phyloP scores from a whole-genome alignment of 495 filamentous ascomycete species.

The Hypoxylon fuscum region DNA sequence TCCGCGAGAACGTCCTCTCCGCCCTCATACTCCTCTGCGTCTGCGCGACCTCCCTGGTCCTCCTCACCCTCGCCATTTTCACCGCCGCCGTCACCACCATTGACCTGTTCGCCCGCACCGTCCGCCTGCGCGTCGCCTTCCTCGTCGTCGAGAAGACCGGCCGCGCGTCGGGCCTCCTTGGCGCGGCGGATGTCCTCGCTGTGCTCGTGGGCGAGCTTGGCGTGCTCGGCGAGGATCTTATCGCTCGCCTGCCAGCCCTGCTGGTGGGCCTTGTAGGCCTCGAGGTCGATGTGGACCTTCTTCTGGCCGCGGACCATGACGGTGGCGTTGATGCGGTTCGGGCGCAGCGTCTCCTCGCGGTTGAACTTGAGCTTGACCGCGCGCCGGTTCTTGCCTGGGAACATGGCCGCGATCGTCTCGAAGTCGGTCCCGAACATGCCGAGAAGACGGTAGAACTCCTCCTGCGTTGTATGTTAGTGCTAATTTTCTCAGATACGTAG shows the following conservation, averaged over 20 bases:
- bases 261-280: slow-evolving; percentile 71
- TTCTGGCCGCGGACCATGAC: slow-evolving; percentile 65
- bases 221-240: slow-evolving; percentile 76
- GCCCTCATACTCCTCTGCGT: background rate
- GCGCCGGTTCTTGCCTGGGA: slow-evolving; percentile 75
- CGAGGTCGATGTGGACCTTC: slow-evolving; percentile 68
- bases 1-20: background rate
- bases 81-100: slow-evolving; percentile 41
- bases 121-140: slow-evolving; percentile 47
- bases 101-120: slow-evolving; percentile 46
- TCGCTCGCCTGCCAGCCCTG: slow-evolving; percentile 64
- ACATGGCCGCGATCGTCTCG: slow-evolving; percentile 83
- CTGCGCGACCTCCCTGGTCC: slow-evolving; percentile 1
- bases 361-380: slow-evolving; percentile 94
- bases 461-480: slow-evolving; percentile 39
- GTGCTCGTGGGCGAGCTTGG: slow-evolving; percentile 70
- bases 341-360: slow-evolving; percentile 84
- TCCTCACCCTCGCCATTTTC: slow-evolving; percentile 37
- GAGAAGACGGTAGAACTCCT: slow-evolving; percentile 84
- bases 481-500: background rate
- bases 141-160: slow-evolving; percentile 46
- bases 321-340: slow-evolving; percentile 71
- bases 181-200: slow-evolving; percentile 62
- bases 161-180: slow-evolving; percentile 49
- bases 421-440: slow-evolving; percentile 94